These are phyloP conservation scores for Astrocystis sublimbata DNA, from an alignment of 495 filamentous ascomycete genomes.

Conservation along the genomic window DNA sequence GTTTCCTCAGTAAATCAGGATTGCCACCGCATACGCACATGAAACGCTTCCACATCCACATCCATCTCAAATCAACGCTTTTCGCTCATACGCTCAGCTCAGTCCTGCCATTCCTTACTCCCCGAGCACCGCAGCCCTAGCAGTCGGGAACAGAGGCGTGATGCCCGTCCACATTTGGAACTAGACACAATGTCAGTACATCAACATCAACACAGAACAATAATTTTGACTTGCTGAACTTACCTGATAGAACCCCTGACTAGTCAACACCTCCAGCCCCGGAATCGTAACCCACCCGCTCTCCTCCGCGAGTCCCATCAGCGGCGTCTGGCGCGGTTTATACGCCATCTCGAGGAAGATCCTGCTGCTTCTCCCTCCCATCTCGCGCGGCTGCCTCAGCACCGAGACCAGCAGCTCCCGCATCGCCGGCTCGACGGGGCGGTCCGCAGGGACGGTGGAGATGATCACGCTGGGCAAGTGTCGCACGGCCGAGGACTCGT, in stretches of 20 bases:
- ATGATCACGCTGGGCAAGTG: slow-evolving; percentile 72
- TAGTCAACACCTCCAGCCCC: slow-evolving; percentile 86
- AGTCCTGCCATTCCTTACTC: slow-evolving; percentile 22
- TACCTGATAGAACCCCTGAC: slow-evolving; percentile 78
- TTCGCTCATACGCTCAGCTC: too few species aligned
- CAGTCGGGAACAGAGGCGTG: slow-evolving; percentile 65
- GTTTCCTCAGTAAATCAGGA: too few species aligned
- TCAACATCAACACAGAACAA: neutral
- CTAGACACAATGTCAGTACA: slow-evolving; percentile 39
- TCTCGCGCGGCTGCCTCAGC: slow-evolving; percentile 55
- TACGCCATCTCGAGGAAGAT: slow-evolving; percentile 97
- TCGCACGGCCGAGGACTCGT: slow-evolving; percentile 48
- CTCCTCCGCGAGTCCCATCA: slow-evolving; percentile 83
- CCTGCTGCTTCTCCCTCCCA: slow-evolving; percentile 44
- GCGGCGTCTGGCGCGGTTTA: slow-evolving; percentile 75
- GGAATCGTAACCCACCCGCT: slow-evolving; percentile 84
- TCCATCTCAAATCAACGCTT: too few species aligned
- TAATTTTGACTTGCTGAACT: slow-evolving; percentile 21
- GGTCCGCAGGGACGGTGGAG: slow-evolving; percentile 88
- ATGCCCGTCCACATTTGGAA: slow-evolving; percentile 81
- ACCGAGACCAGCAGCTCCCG: slow-evolving; percentile 64
- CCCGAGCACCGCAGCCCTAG: slow-evolving; percentile 54
- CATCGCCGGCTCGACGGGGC: slow-evolving; percentile 74
- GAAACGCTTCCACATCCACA: too few species aligned
- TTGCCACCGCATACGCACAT: too few species aligned